A percentile compares a stretch with the other conserved stretches of the same genome.
Evolutionary conservation across 768 basidiomycete genomes (phyloP).

Genomic region (Tylopilus plumbeoviolaceoides): DNA sequence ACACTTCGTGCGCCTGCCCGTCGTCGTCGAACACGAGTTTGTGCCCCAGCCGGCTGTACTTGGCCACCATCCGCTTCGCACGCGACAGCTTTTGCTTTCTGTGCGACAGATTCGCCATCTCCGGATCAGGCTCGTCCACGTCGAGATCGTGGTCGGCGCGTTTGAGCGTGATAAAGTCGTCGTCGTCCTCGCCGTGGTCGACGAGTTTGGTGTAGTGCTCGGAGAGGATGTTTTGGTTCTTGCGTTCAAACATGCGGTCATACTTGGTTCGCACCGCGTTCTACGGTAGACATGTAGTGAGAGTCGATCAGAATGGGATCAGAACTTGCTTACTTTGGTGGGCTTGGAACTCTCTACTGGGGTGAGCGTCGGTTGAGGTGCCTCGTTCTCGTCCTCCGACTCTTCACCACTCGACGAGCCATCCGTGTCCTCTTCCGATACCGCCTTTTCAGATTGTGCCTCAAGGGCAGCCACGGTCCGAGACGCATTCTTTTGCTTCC

Average conservation of each 20-base stretch:
- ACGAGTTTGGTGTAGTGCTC: slow-evolving; percentile 88
- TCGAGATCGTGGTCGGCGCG: slow-evolving; percentile 86
- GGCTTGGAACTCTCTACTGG: slow-evolving; percentile 21
- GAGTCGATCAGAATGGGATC: not conserved
- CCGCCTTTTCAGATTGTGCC: slow-evolving; percentile 25
- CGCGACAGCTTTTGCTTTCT: slow-evolving; percentile 74
- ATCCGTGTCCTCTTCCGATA: slow-evolving; percentile 16
- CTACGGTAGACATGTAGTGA: slow-evolving; percentile 17
- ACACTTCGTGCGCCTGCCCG: slow-evolving; percentile 74
- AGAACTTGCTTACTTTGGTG: slow-evolving; percentile 41
- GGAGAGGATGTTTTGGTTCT: slow-evolving; percentile 90
- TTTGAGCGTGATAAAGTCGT: slow-evolving; percentile 86
- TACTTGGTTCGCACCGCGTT: slow-evolving; percentile 80
- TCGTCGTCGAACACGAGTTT: slow-evolving; percentile 92
- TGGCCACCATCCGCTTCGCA: slow-evolving; percentile 69
- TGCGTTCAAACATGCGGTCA: slow-evolving; percentile 96
- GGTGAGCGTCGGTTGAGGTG: not conserved
- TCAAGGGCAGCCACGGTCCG: slow-evolving; percentile 38
- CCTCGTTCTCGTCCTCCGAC: slow-evolving; percentile 19
- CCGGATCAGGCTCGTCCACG: slow-evolving; percentile 39
- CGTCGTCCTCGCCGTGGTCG: slow-evolving; percentile 67
- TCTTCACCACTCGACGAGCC: slow-evolving; percentile 23
- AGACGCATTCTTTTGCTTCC: slow-evolving; percentile 73
- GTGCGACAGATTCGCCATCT: slow-evolving; percentile 65
- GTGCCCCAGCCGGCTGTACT: slow-evolving; percentile 52